Base-by-base conservation (phyloP, 169 alveolate genomes). In the Plasmodium chabaudi region DNA sequence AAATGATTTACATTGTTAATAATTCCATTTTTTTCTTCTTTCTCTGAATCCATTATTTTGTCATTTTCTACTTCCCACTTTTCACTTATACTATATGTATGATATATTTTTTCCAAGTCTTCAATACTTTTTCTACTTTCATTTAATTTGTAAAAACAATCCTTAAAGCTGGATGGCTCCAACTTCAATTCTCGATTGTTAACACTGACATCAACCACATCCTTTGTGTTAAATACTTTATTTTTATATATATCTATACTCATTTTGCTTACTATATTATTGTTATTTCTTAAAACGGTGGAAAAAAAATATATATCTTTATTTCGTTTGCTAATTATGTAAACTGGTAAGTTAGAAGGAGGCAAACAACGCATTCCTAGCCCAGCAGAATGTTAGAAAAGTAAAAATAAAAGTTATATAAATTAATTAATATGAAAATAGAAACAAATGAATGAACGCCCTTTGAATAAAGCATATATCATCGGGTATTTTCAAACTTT, bases 181-280 rank as follows among this genome's bases (percentile, higher is more conserved):
- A 86, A 49, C 42, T 86, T 69, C 17, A 86, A 51, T 15, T 23
- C 42, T 46, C 23, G 69, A 47, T 60, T 57, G n/a, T 86, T 25
- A 59, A 86, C 60, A 49, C 91, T 59, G 9, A 86, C 87, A 3
- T 86, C 91, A 21, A 86, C 68, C 25, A 86, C 74, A 70, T 86
- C 91, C 39, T 70, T 71, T 5, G 75, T 71, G 44, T 70, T 86
- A 53, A 86, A 86, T 13, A 86, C 39, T 69, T 60, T 68, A 39
- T 53, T 86, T 55, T 86, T 86, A 23, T 86, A 86, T 59, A 86
- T 44, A 53, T 74, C 42, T 71, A 86, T 60, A 53, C 68, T 86
- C 91, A 86, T 70, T 70, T 71, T 86, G 7, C 9, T 34, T 34
- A 34, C 42, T 34, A 1, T 34, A 34, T 34, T 34, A 34, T 21